phyloP scores from a whole-genome alignment of 352 stramenopile species.

The Lagenidium sp. region DNA sequence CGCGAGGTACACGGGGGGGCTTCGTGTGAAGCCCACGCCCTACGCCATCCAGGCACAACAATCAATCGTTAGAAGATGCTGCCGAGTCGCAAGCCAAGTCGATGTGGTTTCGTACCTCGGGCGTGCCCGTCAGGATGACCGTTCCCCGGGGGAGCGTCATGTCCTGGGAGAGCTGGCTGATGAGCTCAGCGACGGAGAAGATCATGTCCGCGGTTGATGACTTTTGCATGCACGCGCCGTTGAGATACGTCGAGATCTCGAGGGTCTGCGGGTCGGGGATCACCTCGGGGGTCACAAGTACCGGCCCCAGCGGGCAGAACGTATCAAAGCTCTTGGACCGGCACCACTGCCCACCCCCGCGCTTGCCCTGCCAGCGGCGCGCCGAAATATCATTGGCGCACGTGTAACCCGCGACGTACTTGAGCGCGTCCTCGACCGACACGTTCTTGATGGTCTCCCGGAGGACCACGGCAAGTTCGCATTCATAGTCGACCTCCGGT shows the following conservation, averaged over 20 bases:
- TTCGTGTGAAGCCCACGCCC: constrained; percentile 83
- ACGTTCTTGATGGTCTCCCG: constrained; percentile 79
- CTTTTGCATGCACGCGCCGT: constrained; percentile 79
- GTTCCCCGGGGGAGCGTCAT: constrained; percentile 82
- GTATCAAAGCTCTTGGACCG: constrained; percentile 88
- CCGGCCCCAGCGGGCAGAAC: constrained; percentile 84
- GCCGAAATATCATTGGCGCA: constrained; percentile 86
- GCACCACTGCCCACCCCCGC: constrained; percentile 83
- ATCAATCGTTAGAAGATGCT: not conserved
- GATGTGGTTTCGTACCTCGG: constrained; percentile 71
- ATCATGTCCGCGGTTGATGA: constrained; percentile 89
- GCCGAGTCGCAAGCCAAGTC: too few relatives aligned
- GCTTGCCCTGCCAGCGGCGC: constrained; percentile 82
- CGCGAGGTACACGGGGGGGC: constrained; percentile 77
- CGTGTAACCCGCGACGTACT: constrained; percentile 85
- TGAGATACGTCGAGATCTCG: constrained; percentile 69
- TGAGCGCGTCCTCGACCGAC: constrained; percentile 69
- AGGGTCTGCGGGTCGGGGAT: constrained; percentile 75
- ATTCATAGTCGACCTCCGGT: constrained; percentile 87
- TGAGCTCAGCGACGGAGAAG: constrained; percentile 82
- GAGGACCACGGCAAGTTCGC: constrained; percentile 85
- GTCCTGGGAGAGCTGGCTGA: constrained; percentile 86
- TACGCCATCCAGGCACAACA: constrained; percentile 12
- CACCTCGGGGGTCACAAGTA: constrained; percentile 65
- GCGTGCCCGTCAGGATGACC: constrained; percentile 87